Conservation (phyloP, 495 filamentous ascomycete species). For the Hypoxylon rickii region DNA sequence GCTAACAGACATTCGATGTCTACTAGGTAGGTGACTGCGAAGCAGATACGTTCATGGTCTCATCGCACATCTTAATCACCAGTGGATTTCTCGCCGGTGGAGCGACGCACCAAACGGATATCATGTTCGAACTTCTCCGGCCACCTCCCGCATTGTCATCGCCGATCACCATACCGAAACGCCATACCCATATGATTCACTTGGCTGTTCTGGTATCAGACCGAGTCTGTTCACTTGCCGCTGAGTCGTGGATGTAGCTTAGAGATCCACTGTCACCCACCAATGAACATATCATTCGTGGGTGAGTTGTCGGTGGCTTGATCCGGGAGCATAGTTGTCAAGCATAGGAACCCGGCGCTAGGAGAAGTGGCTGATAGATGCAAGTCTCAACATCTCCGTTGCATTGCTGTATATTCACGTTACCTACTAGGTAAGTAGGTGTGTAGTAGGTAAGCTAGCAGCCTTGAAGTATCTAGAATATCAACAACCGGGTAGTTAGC, state of each 20-base stretch:
- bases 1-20: too few species aligned
- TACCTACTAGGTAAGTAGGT: too few species aligned
- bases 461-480: too few species aligned
- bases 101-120: neutral
- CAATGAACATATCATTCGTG: neutral
- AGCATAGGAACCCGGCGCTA: neutral
- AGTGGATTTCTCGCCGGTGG: neutral
- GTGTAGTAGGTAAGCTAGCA: too few species aligned
- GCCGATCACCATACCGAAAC: neutral
- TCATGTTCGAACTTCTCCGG: neutral
- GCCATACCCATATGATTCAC: too few species aligned
- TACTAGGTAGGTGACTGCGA: too few species aligned
- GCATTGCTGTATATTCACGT: too few species aligned
- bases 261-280: neutral
- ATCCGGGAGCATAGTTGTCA: neutral
- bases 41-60: too few species aligned
- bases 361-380: too few species aligned
- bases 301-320: neutral
- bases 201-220: neutral
- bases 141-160: neutral
- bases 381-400: too few species aligned
- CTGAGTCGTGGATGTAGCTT: too few species aligned
- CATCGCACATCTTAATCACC: neutral
- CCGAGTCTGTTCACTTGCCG: neutral
- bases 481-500: too few species aligned